These are phyloP conservation scores for Phylloporus arenicola DNA, from an alignment of 768 basidiomycete species.

Conservation along the genomic window DNA sequence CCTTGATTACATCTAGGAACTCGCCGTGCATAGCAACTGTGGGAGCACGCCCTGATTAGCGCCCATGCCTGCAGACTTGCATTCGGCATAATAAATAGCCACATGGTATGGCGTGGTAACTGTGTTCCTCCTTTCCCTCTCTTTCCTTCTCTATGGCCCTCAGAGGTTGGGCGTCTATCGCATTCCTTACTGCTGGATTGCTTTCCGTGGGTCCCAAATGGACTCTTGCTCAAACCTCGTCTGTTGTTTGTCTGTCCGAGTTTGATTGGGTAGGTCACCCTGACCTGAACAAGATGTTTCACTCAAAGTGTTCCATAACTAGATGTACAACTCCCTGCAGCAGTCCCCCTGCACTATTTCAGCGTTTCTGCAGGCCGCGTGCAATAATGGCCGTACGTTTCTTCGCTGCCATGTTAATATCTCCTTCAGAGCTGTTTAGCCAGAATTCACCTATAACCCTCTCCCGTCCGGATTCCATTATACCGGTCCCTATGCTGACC, in stretches of 20 bases:
- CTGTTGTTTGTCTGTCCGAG: conserved; percentile 16
- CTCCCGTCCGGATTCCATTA: conserved; percentile 33
- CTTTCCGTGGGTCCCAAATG: conserved; percentile 14
- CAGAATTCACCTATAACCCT: conserved; percentile 36
- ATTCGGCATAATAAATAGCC: not conserved
- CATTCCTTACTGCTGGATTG: conserved; percentile 13
- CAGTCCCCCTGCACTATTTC: conserved; percentile 46
- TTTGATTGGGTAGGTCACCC: conserved; percentile 27
- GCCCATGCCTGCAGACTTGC: not conserved
- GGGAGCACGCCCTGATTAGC: not conserved
- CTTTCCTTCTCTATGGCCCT: conserved; percentile 8
- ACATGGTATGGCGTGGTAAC: not conserved
- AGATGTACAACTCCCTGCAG: conserved; percentile 39
- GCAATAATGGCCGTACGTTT: conserved; percentile 37
- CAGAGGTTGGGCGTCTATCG: conserved; percentile 11
- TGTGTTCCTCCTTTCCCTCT: not conserved
- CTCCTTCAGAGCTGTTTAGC: conserved; percentile 3
- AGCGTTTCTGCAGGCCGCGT: conserved; percentile 40
- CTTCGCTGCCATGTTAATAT: not conserved
- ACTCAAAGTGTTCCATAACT: not conserved
- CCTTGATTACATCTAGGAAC: too few relatives aligned
- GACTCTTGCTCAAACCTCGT: conserved; percentile 21
- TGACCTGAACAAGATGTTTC: not conserved
- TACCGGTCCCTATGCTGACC: conserved; percentile 30
- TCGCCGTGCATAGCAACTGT: not conserved